phyloP scores from a whole-genome alignment of 164 flowering plant genomes.

The Piper longum region DNA sequence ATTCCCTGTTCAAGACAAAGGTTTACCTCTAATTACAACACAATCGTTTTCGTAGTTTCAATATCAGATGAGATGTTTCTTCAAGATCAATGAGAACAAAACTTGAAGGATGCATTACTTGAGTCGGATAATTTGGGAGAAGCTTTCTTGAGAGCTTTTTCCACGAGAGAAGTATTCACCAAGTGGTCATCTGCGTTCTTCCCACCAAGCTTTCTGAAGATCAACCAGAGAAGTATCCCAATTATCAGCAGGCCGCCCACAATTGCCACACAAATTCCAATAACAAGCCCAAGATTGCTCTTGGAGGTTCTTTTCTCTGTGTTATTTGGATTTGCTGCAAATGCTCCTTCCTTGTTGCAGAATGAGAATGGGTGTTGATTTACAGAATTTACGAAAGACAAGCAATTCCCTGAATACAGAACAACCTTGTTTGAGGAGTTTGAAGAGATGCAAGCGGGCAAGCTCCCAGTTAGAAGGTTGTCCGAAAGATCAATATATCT shows the following conservation, averaged over 20 bases:
- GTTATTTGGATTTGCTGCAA: slow-evolving; percentile 59
- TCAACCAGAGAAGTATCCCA: slow-evolving; percentile 21
- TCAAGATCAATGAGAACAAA: too few relatives aligned
- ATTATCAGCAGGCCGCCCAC: slow-evolving; percentile 17
- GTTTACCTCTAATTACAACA: slow-evolving; percentile 1
- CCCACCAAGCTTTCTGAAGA: slow-evolving; percentile 16
- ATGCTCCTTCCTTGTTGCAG: slow-evolving; percentile 46
- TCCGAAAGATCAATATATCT: slow-evolving; percentile 52
- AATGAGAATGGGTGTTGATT: slow-evolving; percentile 37
- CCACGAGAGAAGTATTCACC: slow-evolving; percentile 18
- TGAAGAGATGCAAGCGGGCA: slow-evolving; percentile 46
- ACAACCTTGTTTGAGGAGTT: slow-evolving; percentile 30
- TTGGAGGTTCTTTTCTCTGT: slow-evolving; percentile 15
- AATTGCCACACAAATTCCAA: slow-evolving; percentile 42
- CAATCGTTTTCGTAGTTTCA: too few relatives aligned
- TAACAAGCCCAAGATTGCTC: slow-evolving; percentile 33
- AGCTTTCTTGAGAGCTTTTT: slow-evolving; percentile 21
- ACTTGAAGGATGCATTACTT: slow-evolving; percentile 40
- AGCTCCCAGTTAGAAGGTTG: slow-evolving; percentile 47
- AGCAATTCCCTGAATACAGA: slow-evolving; percentile 46
- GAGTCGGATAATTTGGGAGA: slow-evolving; percentile 26
- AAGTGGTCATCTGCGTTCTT: slow-evolving; percentile 8
- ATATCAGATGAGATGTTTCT: too few relatives aligned
- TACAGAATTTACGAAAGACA: slow-evolving; percentile 24
- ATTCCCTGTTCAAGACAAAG: slow-evolving; percentile 25